Percentiles rank a stretch among this genome's conserved stretches.
These are phyloP conservation scores for Pythium dissotocum DNA, from an alignment of 352 stramenopile species.

Conservation along the genomic window DNA sequence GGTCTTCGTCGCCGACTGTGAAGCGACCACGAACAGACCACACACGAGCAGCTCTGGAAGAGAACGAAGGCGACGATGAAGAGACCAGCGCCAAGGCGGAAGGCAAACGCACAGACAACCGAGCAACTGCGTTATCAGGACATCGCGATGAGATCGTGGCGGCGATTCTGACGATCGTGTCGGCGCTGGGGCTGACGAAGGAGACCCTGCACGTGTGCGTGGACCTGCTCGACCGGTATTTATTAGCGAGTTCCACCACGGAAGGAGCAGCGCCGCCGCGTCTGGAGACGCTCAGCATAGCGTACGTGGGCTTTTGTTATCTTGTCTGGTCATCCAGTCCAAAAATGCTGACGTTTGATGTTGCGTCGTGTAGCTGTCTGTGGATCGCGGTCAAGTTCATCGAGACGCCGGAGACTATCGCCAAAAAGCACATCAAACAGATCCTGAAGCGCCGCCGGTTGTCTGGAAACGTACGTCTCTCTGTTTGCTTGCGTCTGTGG, in stretches of 20 bases:
- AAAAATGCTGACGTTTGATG: not conserved
- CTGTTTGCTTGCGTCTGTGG: no score
- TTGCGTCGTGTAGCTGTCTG: constrained; percentile 39
- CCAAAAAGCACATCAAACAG: constrained; percentile 55
- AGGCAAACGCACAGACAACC: not conserved
- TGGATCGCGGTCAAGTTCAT: constrained; percentile 79
- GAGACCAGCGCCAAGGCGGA: not conserved
- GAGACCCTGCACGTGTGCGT: constrained; percentile 67
- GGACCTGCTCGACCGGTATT: constrained; percentile 54
- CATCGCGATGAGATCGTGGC: constrained; percentile 69
- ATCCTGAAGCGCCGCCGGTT: constrained; percentile 59
- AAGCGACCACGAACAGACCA: not conserved
- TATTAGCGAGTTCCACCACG: constrained; percentile 23
- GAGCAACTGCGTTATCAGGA: constrained; percentile 11
- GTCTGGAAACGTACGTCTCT: constrained; percentile 57
- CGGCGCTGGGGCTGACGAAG: constrained; percentile 50
- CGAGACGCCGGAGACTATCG: constrained; percentile 60
- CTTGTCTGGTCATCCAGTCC: not conserved
- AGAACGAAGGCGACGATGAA: not conserved
- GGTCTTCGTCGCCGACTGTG: not conserved
- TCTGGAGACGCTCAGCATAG: constrained; percentile 62
- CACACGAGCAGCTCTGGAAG: not conserved
- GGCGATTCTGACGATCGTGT: constrained; percentile 65
- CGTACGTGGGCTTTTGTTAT: constrained; percentile 30
- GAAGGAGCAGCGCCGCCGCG: constrained; percentile 15